Conservation (phyloP, 169 alveolate genomes). For the Eimeria tenella region DNA sequence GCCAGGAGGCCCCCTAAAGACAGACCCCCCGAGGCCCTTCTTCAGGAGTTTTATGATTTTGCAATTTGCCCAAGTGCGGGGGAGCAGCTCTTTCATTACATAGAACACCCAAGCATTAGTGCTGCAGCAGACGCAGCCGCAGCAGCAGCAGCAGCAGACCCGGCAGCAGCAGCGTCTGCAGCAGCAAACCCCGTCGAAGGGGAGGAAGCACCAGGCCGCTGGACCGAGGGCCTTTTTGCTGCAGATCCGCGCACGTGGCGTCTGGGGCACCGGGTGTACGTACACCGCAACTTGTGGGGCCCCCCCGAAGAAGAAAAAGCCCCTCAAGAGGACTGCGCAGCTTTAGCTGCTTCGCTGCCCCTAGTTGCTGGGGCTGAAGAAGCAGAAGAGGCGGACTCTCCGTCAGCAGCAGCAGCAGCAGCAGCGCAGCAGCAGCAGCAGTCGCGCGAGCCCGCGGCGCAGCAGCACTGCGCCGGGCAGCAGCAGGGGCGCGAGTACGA, state of each 20-base stretch:
- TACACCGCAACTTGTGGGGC: neutral
- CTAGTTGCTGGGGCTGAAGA: neutral
- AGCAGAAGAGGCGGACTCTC: neutral
- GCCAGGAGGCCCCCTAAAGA: slow-evolving; percentile 1
- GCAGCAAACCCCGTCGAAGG: neutral
- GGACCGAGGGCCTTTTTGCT: slow-evolving; percentile 30
- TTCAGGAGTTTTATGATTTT: neutral
- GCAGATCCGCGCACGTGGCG: slow-evolving; percentile 57
- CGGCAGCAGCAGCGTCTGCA: slow-evolving; percentile 7
- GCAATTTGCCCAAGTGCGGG: neutral
- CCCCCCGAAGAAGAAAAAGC: neutral
- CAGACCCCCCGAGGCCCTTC: slow-evolving; percentile 25
- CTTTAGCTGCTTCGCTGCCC: neutral
- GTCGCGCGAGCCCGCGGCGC: neutral
- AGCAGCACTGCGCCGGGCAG: neutral
- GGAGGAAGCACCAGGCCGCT: slow-evolving; percentile 13
- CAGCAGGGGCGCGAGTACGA: neutral
- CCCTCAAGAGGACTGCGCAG: neutral
- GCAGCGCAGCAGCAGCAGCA: neutral
- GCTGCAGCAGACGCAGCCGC: slow-evolving; percentile 51
- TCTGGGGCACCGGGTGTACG: slow-evolving; percentile 39
- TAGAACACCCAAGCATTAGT: neutral
- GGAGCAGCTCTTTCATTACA: neutral
- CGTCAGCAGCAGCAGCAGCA: slow-evolving; percentile 39
- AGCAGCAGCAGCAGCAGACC: slow-evolving; percentile 43